phyloP scores from a whole-genome alignment of 1,284 basidiomycete genomes.

The Tetrapyrgos nigripes region DNA sequence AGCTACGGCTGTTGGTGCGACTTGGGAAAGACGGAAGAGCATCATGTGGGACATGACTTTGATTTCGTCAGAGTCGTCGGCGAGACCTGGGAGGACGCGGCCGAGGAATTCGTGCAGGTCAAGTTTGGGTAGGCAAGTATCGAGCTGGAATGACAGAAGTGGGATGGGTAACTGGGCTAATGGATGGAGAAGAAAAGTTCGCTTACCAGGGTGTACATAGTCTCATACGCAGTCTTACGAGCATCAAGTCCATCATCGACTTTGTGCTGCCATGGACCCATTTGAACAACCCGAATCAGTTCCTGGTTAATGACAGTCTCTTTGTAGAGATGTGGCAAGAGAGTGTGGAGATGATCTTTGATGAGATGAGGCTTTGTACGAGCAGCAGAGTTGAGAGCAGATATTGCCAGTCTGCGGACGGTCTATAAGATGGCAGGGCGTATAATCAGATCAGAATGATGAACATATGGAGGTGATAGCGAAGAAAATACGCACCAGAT shows the following conservation, averaged over 20 bases:
- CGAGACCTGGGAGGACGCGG: slow-evolving; percentile 83
- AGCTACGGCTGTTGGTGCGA: slow-evolving; percentile 82
- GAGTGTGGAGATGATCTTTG: slow-evolving; percentile 77
- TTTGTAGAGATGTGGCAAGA: slow-evolving; percentile 87
- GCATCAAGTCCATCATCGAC: slow-evolving; percentile 93
- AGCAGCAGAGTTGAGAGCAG: slow-evolving; percentile 91
- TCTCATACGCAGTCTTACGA: slow-evolving; percentile 97
- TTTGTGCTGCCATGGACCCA: slow-evolving; percentile 98
- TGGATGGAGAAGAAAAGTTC: neutral
- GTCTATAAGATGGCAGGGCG: slow-evolving; percentile 52
- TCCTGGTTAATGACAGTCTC: slow-evolving; percentile 85
- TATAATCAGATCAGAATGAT: slow-evolving; percentile 3
- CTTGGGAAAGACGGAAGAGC: slow-evolving; percentile 87
- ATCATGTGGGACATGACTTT: slow-evolving; percentile 97
- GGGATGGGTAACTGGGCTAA: neutral
- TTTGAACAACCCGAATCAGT: slow-evolving; percentile 91
- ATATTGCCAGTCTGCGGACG: slow-evolving; percentile 87
- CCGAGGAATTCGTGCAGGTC: slow-evolving; percentile 87
- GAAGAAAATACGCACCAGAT: slow-evolving; percentile 69
- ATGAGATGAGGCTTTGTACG: slow-evolving; percentile 94
- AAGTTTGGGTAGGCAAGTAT: slow-evolving; percentile 87
- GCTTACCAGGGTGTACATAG: slow-evolving; percentile 92
- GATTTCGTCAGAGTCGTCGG: slow-evolving; percentile 94
- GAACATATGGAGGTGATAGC: neutral
- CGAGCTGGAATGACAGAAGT: slow-evolving; percentile 62